Base-by-base conservation (phyloP, 805 yeast species). In the Metschnikowia henanensis region DNA sequence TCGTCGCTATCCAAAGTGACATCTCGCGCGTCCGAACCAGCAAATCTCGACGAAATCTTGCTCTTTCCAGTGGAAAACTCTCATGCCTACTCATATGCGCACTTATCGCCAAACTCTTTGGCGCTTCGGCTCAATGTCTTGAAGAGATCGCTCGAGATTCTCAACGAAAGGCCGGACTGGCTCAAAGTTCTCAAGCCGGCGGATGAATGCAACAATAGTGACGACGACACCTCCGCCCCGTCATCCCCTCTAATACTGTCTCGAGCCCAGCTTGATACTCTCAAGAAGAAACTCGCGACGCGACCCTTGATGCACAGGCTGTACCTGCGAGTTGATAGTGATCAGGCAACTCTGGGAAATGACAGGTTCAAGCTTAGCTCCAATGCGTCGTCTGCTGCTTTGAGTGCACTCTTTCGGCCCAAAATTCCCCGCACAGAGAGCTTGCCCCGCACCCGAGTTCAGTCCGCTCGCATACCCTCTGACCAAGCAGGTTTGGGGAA, bases 1-100 rank as follows among this genome's bases (percentile, higher is more conserved):
- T 16, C 43, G 6, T 21, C 41, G 12, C 17, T 39, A 3, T 37
- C 47, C 0, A 39, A 45, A 30, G 26, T 32, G 12, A 18, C 41
- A 2, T 41, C 48, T 8, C 43, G 47, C 16, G 46, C 45, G 7
- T 25, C 44, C 9, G 53, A 48, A 6, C 22, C 44, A 18, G 19
- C 50, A 23, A 46, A 38, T 32, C 39, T 51, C 34, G 42, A 52
- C 16, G 75, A 83, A 42, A 70, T 85, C 16, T 59, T 82, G 30
- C 76, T 73, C 49, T 84, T 87, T 57, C 89, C 92, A 5, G 80
- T 81, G 20, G 90, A 85, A 53, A 85, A 94, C 10, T 79, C 94
- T 1, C 91, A 86, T 59, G 85, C 95, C 2, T 88, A 85, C 58
- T 87, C 95, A 0, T 88, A 88, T 60, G 88, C 94, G 3, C 87